Conservation (phyloP, 208 protist species). For the Leishmania turanica region DNA sequence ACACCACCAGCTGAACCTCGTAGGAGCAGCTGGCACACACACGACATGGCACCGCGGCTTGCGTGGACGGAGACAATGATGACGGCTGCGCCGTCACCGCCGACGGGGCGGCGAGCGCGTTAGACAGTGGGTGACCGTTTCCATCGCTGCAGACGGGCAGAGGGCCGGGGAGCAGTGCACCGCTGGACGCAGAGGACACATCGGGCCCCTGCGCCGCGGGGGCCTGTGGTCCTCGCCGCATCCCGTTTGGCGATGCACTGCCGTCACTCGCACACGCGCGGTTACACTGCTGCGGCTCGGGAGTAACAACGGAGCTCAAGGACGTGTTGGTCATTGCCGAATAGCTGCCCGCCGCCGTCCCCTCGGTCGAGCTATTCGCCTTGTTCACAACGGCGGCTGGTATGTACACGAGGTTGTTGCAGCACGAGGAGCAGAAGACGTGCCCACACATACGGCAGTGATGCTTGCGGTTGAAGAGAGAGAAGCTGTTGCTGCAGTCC, state of each 20-base stretch:
- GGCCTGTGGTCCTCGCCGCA: neutral
- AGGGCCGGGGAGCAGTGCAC: neutral
- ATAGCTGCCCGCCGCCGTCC: neutral
- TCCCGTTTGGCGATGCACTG: neutral
- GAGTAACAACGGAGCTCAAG: neutral
- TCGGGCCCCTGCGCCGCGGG: too few relatives aligned
- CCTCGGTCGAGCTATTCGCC: neutral
- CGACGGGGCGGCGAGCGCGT: neutral
- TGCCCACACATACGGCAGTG: constrained; percentile 79
- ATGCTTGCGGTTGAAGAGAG: constrained; percentile 83
- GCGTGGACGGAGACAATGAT: neutral
- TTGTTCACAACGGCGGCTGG: neutral
- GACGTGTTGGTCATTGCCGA: neutral
- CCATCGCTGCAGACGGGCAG: neutral
- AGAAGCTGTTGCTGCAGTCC: constrained; percentile 75
- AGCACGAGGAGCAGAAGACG: constrained; percentile 82
- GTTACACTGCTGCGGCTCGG: neutral
- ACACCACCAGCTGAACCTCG: constrained; percentile 84
- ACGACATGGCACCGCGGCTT: constrained; percentile 22
- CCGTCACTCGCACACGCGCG: neutral
- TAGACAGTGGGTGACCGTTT: neutral
- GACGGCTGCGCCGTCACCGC: neutral
- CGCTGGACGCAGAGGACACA: neutral
- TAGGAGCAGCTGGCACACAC: constrained; percentile 78
- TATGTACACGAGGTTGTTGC: constrained; percentile 37